phyloP scores from a whole-genome alignment of 148 eudicot species.

The Rhododendron vialii region DNA sequence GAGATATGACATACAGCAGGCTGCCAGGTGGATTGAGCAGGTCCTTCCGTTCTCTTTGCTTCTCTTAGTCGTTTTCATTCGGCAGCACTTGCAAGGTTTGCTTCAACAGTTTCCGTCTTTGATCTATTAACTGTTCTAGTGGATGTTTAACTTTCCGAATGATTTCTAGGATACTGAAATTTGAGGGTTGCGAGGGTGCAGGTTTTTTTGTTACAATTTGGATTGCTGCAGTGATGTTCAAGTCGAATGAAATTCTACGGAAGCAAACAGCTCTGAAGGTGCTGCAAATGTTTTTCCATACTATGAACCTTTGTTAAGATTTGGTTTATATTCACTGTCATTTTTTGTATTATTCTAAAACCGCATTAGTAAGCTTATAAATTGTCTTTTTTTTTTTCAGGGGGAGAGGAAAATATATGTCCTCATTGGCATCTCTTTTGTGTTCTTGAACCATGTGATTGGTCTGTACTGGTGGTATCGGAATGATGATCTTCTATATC shows the following conservation, averaged over 20 bases:
- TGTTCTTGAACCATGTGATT: slow-evolving; percentile 66
- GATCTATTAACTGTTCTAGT: not conserved
- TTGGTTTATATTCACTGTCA: not conserved
- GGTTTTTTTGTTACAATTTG: slow-evolving; percentile 89
- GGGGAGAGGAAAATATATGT: slow-evolving; percentile 77
- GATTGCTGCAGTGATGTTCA: slow-evolving; percentile 79
- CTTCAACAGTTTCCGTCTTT: not conserved
- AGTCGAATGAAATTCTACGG: slow-evolving; percentile 87
- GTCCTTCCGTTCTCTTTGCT: slow-evolving; percentile 48
- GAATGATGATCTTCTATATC: slow-evolving; percentile 71
- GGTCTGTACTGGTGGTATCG: slow-evolving; percentile 94
- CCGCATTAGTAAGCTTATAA: not conserved
- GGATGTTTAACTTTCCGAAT: not conserved
- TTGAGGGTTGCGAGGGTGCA: slow-evolving; percentile 26
- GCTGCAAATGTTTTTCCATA: not conserved
- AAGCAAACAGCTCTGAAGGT: slow-evolving; percentile 99
- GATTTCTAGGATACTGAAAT: not conserved
- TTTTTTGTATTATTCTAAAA: not conserved
- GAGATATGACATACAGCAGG: slow-evolving; percentile 45
- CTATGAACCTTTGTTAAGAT: not conserved
- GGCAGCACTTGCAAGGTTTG: slow-evolving; percentile 56
- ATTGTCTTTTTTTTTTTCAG: slow-evolving; percentile 32
- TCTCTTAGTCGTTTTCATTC: slow-evolving; percentile 47
- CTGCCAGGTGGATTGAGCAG: slow-evolving; percentile 49
- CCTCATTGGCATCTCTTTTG: slow-evolving; percentile 51